A percentile compares a stretch with the other conserved stretches of the same genome.
These are phyloP conservation scores for Croton setiger DNA, from an alignment of 441 rosid species.

Conservation along the genomic window DNA sequence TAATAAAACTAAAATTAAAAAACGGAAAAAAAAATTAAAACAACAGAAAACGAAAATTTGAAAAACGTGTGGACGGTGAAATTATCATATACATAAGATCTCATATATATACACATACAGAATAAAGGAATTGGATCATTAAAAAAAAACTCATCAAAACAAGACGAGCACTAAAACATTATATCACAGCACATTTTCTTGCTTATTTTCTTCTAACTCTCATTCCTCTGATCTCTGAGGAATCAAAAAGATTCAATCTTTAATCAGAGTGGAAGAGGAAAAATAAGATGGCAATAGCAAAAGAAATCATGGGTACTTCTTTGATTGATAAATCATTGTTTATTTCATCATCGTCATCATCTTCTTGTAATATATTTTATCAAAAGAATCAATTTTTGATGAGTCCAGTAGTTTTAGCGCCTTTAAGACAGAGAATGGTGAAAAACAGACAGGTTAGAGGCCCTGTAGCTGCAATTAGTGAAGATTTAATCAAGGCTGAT, in stretches of 20 bases:
- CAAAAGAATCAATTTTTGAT: slow-evolving; percentile 28
- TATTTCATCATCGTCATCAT: slow-evolving; percentile 37
- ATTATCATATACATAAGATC: neutral
- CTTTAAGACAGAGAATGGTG: slow-evolving; percentile 26
- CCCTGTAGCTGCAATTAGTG: slow-evolving; percentile 62
- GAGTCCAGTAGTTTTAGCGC: slow-evolving; percentile 33
- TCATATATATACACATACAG: neutral
- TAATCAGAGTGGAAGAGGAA: neutral
- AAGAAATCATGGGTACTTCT: slow-evolving; percentile 61
- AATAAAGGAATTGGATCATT: neutral
- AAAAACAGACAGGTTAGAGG: slow-evolving; percentile 19
- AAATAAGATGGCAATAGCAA: slow-evolving; percentile 48
- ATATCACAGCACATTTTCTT: neutral
- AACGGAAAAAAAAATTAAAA: neutral
- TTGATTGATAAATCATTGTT: slow-evolving; percentile 43
- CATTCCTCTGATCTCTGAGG: slow-evolving; percentile 12
- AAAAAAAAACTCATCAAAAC: neutral
- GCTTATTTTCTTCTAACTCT: neutral
- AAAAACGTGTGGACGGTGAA: slow-evolving; percentile 79
- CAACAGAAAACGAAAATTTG: slow-evolving; percentile 4
- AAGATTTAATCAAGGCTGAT: slow-evolving; percentile 49
- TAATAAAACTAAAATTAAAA: neutral
- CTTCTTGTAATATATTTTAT: slow-evolving; percentile 18
- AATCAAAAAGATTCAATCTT: neutral
- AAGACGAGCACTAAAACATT: neutral